Evolutionary conservation across 2,329 filamentous ascomycete genomes (phyloP), one percentile per base, ranked within the genome.

Genomic region (Colletotrichum cordylinicola): DNA sequence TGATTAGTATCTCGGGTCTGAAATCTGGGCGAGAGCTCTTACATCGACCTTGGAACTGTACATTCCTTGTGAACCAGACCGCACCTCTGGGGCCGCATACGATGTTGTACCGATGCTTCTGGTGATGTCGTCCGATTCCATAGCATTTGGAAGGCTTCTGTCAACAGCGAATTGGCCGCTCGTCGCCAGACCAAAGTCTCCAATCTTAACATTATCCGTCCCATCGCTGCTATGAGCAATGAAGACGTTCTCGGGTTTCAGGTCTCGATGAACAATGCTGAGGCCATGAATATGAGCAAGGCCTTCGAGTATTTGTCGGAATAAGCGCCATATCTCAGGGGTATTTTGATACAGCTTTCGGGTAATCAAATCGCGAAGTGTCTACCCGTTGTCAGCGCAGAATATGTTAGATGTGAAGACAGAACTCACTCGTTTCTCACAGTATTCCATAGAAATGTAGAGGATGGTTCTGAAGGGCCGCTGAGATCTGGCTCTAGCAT

Each of bases 381-480:
- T 98, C 90, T 93, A 72, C 29, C 15, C 61, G 62, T 37, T 78
- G 18, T 80, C 70, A 76, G 77, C 77, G 24, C 61, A 27, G 6
- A 29, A 64, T 27, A 61, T 21, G 24, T 18, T 18, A 6, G 27
- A 31, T 4, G 18, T 9, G 29, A 18, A 15, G 39, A 43, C 10
- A 9, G 7, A 10, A 85, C 90, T 83, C 86, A 94, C 92, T 79
- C 94, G 92, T 82, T 96, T 97, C 83, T 98, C 96, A 81, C 97
- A 99, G 79, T 98, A 98, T 82, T 99, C 97, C 97, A 99, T 99
- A 76, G 98, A 97, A 72, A 99, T 98, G 83, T 98, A 99, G 56
- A 99, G 89, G 8, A 96, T 93, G 0, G 94, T 96, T 68, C 91
- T 91, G 76, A 91, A 90, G 6, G 91, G 86, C 58, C 90, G 88